Conservation (phyloP, 2,329 filamentous ascomycete genomes). For the Colletotrichum sp. region DNA sequence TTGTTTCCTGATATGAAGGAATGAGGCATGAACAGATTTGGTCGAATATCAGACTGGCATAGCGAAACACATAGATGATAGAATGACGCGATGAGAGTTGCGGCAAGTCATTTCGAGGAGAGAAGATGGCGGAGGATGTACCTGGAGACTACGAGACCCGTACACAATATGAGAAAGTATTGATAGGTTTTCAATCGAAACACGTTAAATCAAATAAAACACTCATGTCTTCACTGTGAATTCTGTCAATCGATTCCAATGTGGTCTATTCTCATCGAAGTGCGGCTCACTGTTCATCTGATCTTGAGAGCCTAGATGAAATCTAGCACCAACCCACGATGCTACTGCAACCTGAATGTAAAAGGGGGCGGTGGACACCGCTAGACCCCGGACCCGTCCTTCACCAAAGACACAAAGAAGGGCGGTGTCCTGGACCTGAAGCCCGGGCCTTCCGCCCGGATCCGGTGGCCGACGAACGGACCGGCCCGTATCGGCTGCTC, state of each 20-base stretch:
- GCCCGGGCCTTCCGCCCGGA: neutral
- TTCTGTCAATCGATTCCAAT: fast-evolving
- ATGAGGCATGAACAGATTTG: neutral
- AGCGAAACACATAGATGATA: slow-evolving; percentile 10
- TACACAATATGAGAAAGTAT: neutral
- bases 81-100: neutral
- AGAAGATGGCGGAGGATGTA: neutral
- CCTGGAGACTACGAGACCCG: neutral
- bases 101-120: neutral
- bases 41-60: slow-evolving; percentile 16
- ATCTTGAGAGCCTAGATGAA: neutral
- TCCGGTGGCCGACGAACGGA: slow-evolving; percentile 1
- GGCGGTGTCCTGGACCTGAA: neutral
- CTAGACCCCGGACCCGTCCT: neutral
- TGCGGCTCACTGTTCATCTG: neutral
- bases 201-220: neutral
- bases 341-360: neutral
- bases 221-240: neutral
- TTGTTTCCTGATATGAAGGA: neutral
- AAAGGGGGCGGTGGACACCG: neutral
- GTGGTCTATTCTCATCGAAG: neutral
- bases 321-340: neutral
- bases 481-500: slow-evolving; percentile 2
- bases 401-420: neutral
- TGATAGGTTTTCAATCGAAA: neutral